Evolutionary conservation across 2,329 filamentous ascomycete species (phyloP).

Genomic region (Alternaria sp.): DNA sequence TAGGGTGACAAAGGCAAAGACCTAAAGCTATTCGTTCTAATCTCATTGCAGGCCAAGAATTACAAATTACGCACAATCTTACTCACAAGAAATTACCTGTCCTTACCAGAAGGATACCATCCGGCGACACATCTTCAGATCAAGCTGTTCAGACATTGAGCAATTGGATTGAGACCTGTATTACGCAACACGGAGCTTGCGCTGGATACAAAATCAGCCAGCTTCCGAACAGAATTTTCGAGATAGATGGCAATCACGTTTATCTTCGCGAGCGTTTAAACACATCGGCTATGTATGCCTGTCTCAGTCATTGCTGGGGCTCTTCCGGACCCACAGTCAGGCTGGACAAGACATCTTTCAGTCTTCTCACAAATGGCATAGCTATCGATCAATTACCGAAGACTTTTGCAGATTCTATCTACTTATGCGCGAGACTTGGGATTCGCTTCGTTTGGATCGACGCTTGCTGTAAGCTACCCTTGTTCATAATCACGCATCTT

Average conservation of each 20-base stretch:
- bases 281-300: not conserved
- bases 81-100: too few species aligned
- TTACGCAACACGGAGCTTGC: not conserved
- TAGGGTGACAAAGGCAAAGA: too few species aligned
- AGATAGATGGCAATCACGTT: not conserved
- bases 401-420: not conserved
- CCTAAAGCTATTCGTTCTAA: too few species aligned
- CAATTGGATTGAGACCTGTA: not conserved
- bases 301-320: conserved; percentile 1
- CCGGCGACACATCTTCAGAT: not conserved
- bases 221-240: not conserved
- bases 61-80: too few species aligned
- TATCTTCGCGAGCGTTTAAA: not conserved
- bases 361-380: rapidly evolving
- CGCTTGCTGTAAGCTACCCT: not conserved
- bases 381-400: not conserved
- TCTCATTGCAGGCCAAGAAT: too few species aligned
- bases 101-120: rapidly evolving
- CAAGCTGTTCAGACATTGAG: not conserved
- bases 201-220: rapidly evolving
- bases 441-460: not conserved
- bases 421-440: rapidly evolving
- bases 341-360: not conserved
- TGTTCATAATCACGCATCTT: too few species aligned
- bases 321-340: not conserved